Evolutionary conservation across 2,329 filamentous ascomycete genomes (phyloP).

Genomic region (Diplodia scrobiculata): DNA sequence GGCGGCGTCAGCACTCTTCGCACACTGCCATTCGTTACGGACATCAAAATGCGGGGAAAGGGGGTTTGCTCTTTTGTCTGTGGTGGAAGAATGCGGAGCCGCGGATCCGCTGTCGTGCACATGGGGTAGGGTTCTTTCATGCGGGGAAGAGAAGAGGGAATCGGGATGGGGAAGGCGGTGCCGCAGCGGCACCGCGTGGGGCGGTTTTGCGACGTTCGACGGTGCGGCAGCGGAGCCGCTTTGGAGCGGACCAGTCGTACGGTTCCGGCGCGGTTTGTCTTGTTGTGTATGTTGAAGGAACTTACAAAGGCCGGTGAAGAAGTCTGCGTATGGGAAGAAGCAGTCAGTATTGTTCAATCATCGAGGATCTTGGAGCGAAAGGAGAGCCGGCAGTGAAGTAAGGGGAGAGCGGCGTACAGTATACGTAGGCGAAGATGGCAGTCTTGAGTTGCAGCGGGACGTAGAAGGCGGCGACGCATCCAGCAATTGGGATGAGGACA

Average conservation of each 20-base stretch:
- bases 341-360: not conserved
- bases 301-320: conserved; percentile 68
- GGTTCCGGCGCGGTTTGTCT: not conserved
- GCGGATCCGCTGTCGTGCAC: not conserved
- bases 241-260: not conserved
- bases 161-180: not conserved
- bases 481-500: conserved; percentile 72
- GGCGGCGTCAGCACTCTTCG: not conserved
- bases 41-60: not conserved
- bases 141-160: too few species aligned
- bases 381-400: not conserved
- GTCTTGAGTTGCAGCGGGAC: conserved; percentile 73
- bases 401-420: conserved; percentile 51
- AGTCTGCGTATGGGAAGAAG: conserved; percentile 50
- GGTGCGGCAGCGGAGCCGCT: conserved; percentile 5
- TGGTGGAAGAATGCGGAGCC: not conserved
- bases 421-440: conserved; percentile 69
- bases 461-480: conserved; percentile 73
- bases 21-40: not conserved
- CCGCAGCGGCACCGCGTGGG: not conserved
- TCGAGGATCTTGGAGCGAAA: not conserved
- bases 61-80: not conserved
- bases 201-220: not conserved
- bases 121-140: too few species aligned
- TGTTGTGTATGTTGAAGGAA: not conserved